A percentile compares a stretch with the other conserved stretches of the same genome.
Evolutionary conservation across 192 early-diverging fungal species (phyloP).

Genomic region (Coemansia sp.): DNA sequence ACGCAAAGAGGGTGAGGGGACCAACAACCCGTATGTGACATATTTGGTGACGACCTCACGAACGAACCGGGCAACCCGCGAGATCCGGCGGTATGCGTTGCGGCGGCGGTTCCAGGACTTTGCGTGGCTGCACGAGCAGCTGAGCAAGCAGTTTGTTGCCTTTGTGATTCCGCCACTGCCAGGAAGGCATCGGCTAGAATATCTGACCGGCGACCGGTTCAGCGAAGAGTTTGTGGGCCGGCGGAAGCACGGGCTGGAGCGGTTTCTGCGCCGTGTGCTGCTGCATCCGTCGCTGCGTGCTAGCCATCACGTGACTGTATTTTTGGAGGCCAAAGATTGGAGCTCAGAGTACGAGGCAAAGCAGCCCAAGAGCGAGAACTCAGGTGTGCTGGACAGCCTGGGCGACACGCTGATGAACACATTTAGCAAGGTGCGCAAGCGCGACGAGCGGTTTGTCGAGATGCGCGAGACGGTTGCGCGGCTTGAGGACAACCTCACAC

Average conservation of each 20-base stretch:
- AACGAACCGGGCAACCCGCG: constrained; percentile 21
- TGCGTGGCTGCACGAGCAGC: constrained; percentile 78
- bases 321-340: constrained; percentile 85
- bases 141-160: constrained; percentile 73
- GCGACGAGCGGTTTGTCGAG: constrained; percentile 81
- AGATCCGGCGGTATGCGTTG: constrained; percentile 60
- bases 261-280: constrained; percentile 79
- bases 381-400: constrained; percentile 74
- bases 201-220: constrained; percentile 94
- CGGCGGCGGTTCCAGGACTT: constrained; percentile 95
- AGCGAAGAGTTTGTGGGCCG: constrained; percentile 87
- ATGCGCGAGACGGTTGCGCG: constrained; percentile 80
- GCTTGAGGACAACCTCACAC: constrained; percentile 81
- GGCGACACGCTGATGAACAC: constrained; percentile 85
- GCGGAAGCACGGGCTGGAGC: constrained; percentile 72
- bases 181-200: constrained; percentile 90
- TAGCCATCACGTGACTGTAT: constrained; percentile 69
- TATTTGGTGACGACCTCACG: constrained; percentile 75
- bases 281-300: constrained; percentile 78
- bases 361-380: constrained; percentile 52
- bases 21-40: constrained; percentile 73
- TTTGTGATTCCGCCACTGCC: constrained; percentile 89
- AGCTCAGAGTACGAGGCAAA: constrained; percentile 57
- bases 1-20: constrained; percentile 89
- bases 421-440: constrained; percentile 86